phyloP scores from a whole-genome alignment of 169 alveolate genomes.

The Prorocentrum cordatum region DNA sequence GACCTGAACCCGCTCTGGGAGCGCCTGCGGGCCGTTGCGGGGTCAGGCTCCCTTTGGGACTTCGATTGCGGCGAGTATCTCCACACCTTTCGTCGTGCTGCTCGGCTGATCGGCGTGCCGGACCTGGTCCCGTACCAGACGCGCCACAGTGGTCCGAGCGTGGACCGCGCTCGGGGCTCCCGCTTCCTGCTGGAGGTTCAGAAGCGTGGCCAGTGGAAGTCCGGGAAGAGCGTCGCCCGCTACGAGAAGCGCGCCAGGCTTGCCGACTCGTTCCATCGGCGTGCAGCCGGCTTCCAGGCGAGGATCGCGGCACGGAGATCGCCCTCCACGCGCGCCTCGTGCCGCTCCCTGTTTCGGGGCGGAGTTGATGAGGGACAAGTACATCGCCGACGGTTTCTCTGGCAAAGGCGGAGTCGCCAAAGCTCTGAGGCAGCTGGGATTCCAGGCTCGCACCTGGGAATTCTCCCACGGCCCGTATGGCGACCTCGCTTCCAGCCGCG shows the following conservation, averaged over 20 bases:
- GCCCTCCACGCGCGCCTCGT: background rate
- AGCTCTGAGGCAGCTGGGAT: background rate
- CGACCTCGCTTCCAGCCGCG: too few species aligned
- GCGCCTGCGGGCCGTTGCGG: background rate
- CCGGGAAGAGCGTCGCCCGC: background rate
- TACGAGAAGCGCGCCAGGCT: conserved; percentile 30
- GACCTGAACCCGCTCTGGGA: background rate
- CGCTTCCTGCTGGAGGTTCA: background rate
- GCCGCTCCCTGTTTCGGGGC: background rate
- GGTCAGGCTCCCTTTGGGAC: background rate
- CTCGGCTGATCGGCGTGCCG: background rate
- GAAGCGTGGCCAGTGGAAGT: background rate
- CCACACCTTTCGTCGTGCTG: background rate
- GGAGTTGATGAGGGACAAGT: background rate
- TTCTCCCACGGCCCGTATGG: background rate
- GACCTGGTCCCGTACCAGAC: conserved; percentile 9
- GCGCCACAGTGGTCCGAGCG: conserved; percentile 6
- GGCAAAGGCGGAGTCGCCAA: background rate
- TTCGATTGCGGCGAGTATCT: conserved; percentile 3
- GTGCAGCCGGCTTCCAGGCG: background rate
- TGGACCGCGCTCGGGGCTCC: background rate
- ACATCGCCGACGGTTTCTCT: background rate
- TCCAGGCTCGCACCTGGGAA: background rate
- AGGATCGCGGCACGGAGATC: background rate
- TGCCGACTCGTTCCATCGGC: background rate